These are phyloP conservation scores for Phytophthora parvispora DNA, from an alignment of 352 stramenopile species.

Conservation along the genomic window DNA sequence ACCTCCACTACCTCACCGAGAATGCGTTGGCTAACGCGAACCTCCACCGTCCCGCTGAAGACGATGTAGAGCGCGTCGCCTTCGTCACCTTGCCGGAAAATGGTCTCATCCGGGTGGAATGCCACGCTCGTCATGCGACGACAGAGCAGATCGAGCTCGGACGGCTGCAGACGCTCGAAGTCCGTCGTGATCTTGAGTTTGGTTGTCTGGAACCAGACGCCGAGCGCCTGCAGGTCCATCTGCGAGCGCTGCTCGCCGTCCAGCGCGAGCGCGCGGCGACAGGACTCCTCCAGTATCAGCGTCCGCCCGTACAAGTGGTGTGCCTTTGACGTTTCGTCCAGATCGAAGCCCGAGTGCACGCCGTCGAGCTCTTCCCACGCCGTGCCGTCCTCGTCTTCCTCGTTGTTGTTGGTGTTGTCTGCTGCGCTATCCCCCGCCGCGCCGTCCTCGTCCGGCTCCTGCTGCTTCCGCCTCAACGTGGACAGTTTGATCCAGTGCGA, in stretches of 20 bases:
- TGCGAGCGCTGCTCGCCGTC: conserved; percentile 65
- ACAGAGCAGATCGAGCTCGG: conserved; percentile 71
- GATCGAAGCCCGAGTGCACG: conserved; percentile 58
- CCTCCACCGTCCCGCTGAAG: conserved; percentile 68
- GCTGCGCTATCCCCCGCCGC: neutral
- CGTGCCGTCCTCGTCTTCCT: conserved; percentile 23
- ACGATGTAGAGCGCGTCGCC: conserved; percentile 82
- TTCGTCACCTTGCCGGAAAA: conserved; percentile 80
- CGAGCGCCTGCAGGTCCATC: conserved; percentile 68
- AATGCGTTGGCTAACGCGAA: conserved; percentile 68
- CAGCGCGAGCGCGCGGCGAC: conserved; percentile 61
- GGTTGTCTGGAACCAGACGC: conserved; percentile 79
- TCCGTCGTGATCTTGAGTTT: conserved; percentile 84
- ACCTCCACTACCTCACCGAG: conserved; percentile 75
- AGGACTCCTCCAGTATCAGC: conserved; percentile 79
- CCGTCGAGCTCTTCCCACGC: conserved; percentile 36
- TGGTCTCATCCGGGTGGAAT: conserved; percentile 60
- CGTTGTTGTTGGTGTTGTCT: conserved; percentile 11
- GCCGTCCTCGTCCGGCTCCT: conserved; percentile 19
- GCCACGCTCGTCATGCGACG: conserved; percentile 62
- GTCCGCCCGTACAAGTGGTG: conserved; percentile 65
- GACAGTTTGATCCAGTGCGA: conserved; percentile 65
- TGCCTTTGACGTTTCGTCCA: conserved; percentile 31
- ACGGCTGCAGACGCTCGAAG: conserved; percentile 67
- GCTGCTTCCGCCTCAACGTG: conserved; percentile 42